Base-by-base conservation (phyloP, 768 basidiomycete genomes). In the Lentinus brumalis region DNA sequence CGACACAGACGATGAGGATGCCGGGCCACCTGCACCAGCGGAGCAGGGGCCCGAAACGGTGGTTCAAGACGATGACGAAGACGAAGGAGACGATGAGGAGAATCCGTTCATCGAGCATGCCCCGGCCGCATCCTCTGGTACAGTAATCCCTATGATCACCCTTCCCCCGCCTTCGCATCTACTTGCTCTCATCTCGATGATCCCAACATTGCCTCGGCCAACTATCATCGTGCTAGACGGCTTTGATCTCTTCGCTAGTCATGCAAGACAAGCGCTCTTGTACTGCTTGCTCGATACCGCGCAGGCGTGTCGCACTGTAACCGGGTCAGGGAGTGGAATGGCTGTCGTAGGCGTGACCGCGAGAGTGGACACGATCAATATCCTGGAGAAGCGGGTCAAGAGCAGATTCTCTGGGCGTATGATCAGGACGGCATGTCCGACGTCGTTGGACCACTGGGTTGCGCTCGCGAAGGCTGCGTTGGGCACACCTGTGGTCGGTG, bases 221-320 rank as follows among this genome's bases (percentile, higher is more conserved):
- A 88, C 90, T 1, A 71, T 98, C 50, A 80, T 98, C 40, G 75
- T 98, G 44, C 81, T 98, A 1, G 97, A 99, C 66, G 88, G 88
- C 7, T 96, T 98, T 73, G 97, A 99, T 71, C 81, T 95, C 30
- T 99, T 98, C 73, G 88, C 94, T 2, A 82, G 88, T 15, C 95
- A 98, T 73, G 88, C 94, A 11, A 85, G 97, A 14, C 97, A 99
- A 70, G 88, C 93, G 2, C 76, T 99, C 26, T 83, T 99, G 5
- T 99, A 99, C 70, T 98, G 96, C 70, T 83, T 99, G 16, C 81
- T 99, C 51, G 97, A 99, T 69, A 95, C 94, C 1, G 96, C 86
- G 1, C 97, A 99, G 68, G 90, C 89, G 65, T 88, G 92, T 72
- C 81, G 88, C 59, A 82, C 52, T 12, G 47, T 39, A 4, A 45